Conservation (phyloP, 208 protist genomes). For the Novymonas esmeraldas region DNA sequence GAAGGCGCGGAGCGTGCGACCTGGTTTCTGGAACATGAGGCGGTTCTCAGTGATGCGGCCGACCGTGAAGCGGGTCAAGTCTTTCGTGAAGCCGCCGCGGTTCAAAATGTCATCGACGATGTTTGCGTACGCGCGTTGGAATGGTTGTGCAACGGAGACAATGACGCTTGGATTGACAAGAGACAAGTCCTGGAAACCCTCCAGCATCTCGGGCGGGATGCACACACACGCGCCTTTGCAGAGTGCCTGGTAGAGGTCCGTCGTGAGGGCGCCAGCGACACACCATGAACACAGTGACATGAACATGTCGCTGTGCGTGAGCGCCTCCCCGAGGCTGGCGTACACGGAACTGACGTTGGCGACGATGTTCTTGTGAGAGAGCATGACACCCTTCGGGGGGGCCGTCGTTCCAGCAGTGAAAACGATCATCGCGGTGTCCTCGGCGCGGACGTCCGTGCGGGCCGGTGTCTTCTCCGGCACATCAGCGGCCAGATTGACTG, state of each 20-base stretch:
- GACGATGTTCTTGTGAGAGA: conserved; percentile 93
- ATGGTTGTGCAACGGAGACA: conserved; percentile 81
- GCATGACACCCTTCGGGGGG: conserved; percentile 94
- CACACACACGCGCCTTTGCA: conserved; percentile 87
- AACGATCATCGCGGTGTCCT: conserved; percentile 93
- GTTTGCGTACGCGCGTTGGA: conserved; percentile 87
- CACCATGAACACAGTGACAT: conserved; percentile 93
- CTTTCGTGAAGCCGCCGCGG: conserved; percentile 75
- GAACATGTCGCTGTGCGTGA: conserved; percentile 89
- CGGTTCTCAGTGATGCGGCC: conserved; percentile 89
- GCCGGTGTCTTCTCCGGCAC: conserved; percentile 70
- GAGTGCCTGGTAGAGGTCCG: conserved; percentile 88
- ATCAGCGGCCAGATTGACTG: conserved; percentile 77
- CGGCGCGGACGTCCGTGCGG: conserved; percentile 69
- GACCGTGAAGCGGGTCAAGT: conserved; percentile 83
- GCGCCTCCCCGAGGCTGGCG: conserved; percentile 75
- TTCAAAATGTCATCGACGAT: conserved; percentile 91
- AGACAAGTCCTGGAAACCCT: conserved; percentile 89
- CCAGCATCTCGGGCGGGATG: conserved; percentile 86
- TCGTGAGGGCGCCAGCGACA: conserved; percentile 78
- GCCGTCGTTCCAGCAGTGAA: conserved; percentile 93
- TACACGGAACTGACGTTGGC: conserved; percentile 90
- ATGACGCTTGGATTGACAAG: conserved; percentile 88
- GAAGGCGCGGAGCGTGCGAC: conserved; percentile 67
- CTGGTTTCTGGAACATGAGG: conserved; percentile 87